Evolutionary conservation across 331 rosid species (phyloP), one percentile per base, ranked within the genome.

Genomic region (Rhamnella rubrinervis): DNA sequence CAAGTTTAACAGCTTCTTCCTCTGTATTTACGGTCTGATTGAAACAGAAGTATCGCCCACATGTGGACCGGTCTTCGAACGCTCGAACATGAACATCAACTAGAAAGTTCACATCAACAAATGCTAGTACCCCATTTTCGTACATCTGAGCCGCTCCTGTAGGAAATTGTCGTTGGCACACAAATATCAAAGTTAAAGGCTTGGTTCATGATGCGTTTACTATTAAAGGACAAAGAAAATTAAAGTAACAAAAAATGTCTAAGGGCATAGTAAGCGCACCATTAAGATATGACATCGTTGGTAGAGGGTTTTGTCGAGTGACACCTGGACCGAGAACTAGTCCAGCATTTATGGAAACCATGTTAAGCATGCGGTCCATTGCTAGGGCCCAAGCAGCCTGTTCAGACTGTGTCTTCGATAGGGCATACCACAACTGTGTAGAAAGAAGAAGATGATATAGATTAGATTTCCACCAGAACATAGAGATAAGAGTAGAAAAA

Each of bases 341-440:
- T 15, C 84, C 86, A 15, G 86, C 74, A 12, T 84, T 81, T 35
- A 84, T 76, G 17, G 86, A 78, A 0, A 84, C 82, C 80, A 81
- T 72, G 55, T 81, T 73, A 7, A 81, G 68, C 80, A 25, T 67
- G 19, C 84, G 71, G 72, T 84, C 89, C 89, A 78, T 72, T 25
- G 89, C 79, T 49, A 75, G 63, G n/a, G 89, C 86, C 89, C 84
- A 78, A 23, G 86, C 89, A 17, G 84, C 78, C 63, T 84, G 73
- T 46, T 84, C 89, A 0, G 82, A 68, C 7, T 59, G 80, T 58
- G 89, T 81, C 59, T 84, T 84, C 18, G 86, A 77, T 11, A 78
- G 28, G 23, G 84, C 82, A 53, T 81, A 63, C 82, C 89, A 78
- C 76, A 84, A 47, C 86, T 84, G 59, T 51, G 18, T 40, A 31